These are phyloP conservation scores for Clavariopsis aquatica DNA, from an alignment of 495 filamentous ascomycete genomes.

Conservation along the genomic window DNA sequence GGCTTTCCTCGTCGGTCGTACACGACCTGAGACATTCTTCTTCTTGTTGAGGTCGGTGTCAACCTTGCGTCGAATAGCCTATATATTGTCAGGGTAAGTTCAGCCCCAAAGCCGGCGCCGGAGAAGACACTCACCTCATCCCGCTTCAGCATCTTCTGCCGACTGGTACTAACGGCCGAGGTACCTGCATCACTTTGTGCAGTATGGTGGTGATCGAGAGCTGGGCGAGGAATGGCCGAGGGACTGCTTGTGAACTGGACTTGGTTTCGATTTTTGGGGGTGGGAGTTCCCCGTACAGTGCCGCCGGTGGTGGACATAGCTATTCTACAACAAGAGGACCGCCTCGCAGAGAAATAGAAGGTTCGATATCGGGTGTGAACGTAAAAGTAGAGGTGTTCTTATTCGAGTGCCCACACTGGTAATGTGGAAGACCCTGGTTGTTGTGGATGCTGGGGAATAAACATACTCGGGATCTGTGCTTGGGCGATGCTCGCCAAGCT, in stretches of 20 bases:
- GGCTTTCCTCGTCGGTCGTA: slow-evolving; percentile 84
- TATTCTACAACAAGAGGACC: neutral
- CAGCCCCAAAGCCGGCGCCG: neutral
- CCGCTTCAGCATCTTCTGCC: slow-evolving; percentile 92
- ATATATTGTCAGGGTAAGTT: slow-evolving; percentile 40
- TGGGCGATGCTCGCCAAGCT: slow-evolving; percentile 13
- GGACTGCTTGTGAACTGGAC: slow-evolving; percentile 71
- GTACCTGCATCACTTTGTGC: slow-evolving; percentile 67
- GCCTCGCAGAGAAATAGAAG: slow-evolving; percentile 17
- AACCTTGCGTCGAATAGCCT: slow-evolving; percentile 96
- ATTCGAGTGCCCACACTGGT: slow-evolving; percentile 14
- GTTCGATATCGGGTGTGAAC: slow-evolving; percentile 16
- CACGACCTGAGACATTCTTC: slow-evolving; percentile 72
- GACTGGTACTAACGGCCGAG: slow-evolving; percentile 79
- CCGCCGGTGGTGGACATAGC: slow-evolving; percentile 64
- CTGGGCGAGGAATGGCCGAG: slow-evolving; percentile 82
- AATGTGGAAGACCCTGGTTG: slow-evolving; percentile 22
- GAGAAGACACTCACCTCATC: slow-evolving; percentile 77
- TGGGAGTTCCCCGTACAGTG: slow-evolving; percentile 64
- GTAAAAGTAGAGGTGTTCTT: slow-evolving; percentile 15
- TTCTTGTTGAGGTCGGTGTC: slow-evolving; percentile 98
- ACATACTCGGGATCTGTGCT: slow-evolving; percentile 12
- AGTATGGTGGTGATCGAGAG: slow-evolving; percentile 62
- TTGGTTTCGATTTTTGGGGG: slow-evolving; percentile 65
- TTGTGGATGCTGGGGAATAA: slow-evolving; percentile 29